These are phyloP conservation scores for Cordyceps fumosorosea DNA, from an alignment of 2,329 filamentous ascomycete species.

Conservation along the genomic window DNA sequence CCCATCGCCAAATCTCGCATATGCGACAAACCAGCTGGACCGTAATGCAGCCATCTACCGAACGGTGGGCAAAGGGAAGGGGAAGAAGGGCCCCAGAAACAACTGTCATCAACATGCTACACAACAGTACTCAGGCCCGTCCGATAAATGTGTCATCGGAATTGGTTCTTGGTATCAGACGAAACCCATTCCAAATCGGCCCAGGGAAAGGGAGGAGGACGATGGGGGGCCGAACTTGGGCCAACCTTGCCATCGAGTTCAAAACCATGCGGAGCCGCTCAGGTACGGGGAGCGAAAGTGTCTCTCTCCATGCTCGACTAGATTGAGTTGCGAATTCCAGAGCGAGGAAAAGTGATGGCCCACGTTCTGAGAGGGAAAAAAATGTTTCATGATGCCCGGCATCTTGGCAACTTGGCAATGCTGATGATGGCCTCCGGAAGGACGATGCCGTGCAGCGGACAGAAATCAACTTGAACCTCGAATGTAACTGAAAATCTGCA, in stretches of 20 bases:
- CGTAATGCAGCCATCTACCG: background rate
- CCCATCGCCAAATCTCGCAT: background rate
- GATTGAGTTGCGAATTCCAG: no score
- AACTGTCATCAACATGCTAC: conserved; percentile 4
- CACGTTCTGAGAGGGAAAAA: no score
- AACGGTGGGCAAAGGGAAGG: background rate
- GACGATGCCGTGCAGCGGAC: no score
- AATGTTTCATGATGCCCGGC: background rate
- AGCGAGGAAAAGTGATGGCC: no score
- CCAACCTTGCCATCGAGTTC: background rate
- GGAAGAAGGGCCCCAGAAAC: background rate
- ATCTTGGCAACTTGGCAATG: background rate
- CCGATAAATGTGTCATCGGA: background rate
- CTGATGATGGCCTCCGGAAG: background rate
- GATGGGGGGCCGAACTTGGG: no score
- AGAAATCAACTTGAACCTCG: background rate
- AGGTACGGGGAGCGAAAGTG: no score
- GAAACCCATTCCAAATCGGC: conserved; percentile 6
- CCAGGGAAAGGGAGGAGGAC: background rate
- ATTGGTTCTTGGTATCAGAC: background rate
- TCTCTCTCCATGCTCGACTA: no score
- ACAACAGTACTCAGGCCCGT: background rate
- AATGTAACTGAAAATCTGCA: background rate
- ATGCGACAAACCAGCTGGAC: background rate
- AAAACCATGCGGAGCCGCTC: background rate